phyloP scores from a whole-genome alignment of 2,329 filamentous ascomycete genomes.

The Kalmusia sp. region DNA sequence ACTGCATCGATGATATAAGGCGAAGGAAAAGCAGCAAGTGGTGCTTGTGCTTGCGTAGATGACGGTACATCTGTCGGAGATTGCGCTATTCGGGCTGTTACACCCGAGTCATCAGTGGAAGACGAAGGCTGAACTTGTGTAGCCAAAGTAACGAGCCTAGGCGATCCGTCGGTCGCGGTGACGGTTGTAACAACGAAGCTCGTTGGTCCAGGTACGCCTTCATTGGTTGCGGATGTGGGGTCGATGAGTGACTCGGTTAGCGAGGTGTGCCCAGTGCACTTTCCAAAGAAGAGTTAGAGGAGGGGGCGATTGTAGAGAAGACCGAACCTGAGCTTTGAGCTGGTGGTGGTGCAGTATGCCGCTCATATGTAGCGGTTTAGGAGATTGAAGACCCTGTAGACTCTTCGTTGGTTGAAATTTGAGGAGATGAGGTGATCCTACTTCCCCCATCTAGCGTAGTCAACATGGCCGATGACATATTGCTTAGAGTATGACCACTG shows the following conservation, averaged over 20 bases:
- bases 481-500: too few species aligned
- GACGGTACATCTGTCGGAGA: background rate
- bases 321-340: background rate
- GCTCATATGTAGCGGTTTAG: background rate
- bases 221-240: background rate
- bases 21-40: background rate
- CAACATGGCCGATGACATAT: background rate
- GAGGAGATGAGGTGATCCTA: background rate
- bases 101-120: background rate
- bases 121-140: background rate
- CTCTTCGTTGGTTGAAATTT: background rate
- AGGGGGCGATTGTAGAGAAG: background rate
- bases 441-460: background rate
- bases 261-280: background rate
- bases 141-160: background rate
- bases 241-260: background rate
- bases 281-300: background rate
- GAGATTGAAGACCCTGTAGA: background rate
- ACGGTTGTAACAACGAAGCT: slow-evolving; percentile 1
- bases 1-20: slow-evolving; percentile 13
- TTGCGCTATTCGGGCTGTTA: background rate
- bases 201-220: background rate
- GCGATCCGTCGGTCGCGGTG: slow-evolving; percentile 3
- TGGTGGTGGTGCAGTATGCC: background rate
- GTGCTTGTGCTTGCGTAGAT: background rate